These are phyloP conservation scores for Botryotinia globosa DNA, from an alignment of 2,329 filamentous ascomycete species.

Conservation along the genomic window DNA sequence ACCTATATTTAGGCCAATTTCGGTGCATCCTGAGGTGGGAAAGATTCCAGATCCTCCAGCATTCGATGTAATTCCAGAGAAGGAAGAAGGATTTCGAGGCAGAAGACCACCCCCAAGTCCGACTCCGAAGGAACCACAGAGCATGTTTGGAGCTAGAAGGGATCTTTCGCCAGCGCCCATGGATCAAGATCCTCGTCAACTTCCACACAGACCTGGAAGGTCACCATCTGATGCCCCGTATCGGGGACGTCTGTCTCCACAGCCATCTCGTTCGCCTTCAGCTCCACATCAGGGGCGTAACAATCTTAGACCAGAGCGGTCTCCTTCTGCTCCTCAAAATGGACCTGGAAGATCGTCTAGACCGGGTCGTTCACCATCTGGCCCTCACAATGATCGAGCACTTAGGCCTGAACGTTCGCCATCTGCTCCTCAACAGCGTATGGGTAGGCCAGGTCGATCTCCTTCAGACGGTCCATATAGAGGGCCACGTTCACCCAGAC, in stretches of 20 bases:
- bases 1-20: constrained; percentile 59
- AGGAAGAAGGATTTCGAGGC: constrained; percentile 14
- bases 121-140: constrained; percentile 19
- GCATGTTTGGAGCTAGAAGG: constrained; percentile 51
- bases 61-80: constrained; percentile 30
- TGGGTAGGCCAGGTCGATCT: constrained; percentile 13
- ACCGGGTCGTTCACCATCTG: not conserved
- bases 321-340: constrained; percentile 14
- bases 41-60: constrained; percentile 24
- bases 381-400: constrained; percentile 6
- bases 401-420: constrained; percentile 17
- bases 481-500: constrained; percentile 24
- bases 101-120: not conserved
- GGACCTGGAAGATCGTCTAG: not conserved
- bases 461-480: constrained; percentile 39
- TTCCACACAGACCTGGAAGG: constrained; percentile 3
- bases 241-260: constrained; percentile 9
- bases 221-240: constrained; percentile 16
- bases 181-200: constrained; percentile 2
- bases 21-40: constrained; percentile 74
- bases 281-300: constrained; percentile 6
- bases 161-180: constrained; percentile 54
- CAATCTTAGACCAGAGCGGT: constrained; percentile 9
- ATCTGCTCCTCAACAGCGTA: constrained; percentile 12
- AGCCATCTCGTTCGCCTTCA: constrained; percentile 16